Base-by-base conservation (phyloP, 2,329 filamentous ascomycete species). In the Polychaeton citri region DNA sequence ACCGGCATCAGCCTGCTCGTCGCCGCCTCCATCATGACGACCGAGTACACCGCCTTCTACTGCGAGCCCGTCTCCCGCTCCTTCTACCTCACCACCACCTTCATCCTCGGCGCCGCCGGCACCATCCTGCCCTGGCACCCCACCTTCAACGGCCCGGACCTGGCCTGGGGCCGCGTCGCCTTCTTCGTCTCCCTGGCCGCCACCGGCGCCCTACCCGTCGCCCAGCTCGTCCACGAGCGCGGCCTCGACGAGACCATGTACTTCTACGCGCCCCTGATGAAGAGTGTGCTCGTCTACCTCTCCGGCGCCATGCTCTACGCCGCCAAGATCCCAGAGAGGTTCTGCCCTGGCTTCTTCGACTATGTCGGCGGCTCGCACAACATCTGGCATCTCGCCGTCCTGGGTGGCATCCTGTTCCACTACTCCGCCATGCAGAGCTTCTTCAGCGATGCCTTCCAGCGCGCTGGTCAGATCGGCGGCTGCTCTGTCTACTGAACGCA, bases 21-120 rank as follows among this genome's bases (percentile, higher is more conserved):
- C 35, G 85, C 90, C 2, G 86, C 90, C 7, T 93, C 84, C 38
- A 98, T 98, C 63, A 85, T 96, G 73, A 95, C 90, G 2, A 94
- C 86, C 21, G 90, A 98, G 58, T 98, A 96, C 64, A 95, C 90
- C 1, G 90, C 88, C 17, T 98, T 98, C 61, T 98, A 98, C 66
- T 95, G 90, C 64, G 90, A 98, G 52, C 87, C 90, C 3, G 52
- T 81, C 32, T 87, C 81, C 47, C 80, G 87, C 37, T 90, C 81
- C 72, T 68, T 74, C 9, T 98, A 96, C 62, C 90, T 98, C 66
- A 60, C 71, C 30, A 66, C 82, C 34, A 96, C 90, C 2, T 79
- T 82, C 38, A 57, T 79, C 10, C 74, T 98, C 18, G 90, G 90
- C 33, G 63, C 92, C 38, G 82, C 79, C 26, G 90, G 90, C 38